Conservation (phyloP, 2,329 filamentous ascomycete genomes). For the Alternaria dauci region DNA sequence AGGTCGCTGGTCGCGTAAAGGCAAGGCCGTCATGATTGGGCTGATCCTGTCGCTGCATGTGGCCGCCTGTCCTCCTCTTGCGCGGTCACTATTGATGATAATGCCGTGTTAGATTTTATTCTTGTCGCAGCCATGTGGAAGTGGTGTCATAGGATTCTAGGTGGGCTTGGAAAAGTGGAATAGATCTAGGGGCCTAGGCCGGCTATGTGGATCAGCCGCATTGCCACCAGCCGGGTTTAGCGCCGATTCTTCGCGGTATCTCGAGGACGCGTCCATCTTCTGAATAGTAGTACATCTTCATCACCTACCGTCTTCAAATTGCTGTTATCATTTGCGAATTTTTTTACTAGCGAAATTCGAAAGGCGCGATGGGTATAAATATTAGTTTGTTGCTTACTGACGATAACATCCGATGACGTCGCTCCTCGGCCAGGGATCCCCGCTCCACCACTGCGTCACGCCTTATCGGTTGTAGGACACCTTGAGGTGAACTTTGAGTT, state of each 20-base stretch:
- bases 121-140: conserved; percentile 6
- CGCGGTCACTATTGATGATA: not conserved
- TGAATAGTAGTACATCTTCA: not conserved
- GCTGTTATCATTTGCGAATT: not conserved
- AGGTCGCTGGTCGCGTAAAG: conserved; percentile 5
- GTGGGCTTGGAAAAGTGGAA: conserved; percentile 7
- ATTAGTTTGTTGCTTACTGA: not conserved
- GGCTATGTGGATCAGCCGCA: conserved; percentile 11
- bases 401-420: not conserved
- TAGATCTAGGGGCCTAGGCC: conserved; percentile 6
- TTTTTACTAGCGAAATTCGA: not conserved
- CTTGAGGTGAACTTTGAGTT: not conserved
- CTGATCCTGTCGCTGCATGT: conserved; percentile 5
- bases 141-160: not conserved
- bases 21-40: conserved; percentile 1
- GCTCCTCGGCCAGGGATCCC: not conserved
- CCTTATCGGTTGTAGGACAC: not conserved
- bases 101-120: not conserved
- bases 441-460: not conserved
- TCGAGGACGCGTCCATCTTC: not conserved
- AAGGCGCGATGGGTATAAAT: not conserved
- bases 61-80: conserved; percentile 5
- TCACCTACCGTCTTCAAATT: not conserved
- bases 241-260: not conserved
- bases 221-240: conserved; percentile 4